Evolutionary conservation across 768 basidiomycete genomes (phyloP).

Genomic region (Leccinum boreale): DNA sequence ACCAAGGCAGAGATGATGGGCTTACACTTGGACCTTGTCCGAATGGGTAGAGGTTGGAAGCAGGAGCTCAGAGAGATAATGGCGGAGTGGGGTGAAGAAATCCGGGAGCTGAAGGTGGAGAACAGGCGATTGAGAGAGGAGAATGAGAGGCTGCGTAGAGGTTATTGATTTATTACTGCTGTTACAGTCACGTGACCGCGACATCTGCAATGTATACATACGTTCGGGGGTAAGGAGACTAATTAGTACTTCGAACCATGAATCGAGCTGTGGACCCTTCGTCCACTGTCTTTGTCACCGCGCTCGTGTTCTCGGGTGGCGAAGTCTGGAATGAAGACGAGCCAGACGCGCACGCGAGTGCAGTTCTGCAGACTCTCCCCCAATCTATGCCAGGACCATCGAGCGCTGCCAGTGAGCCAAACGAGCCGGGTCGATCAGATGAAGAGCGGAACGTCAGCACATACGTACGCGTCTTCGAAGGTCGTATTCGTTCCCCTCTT

Average conservation of each 20-base stretch:
- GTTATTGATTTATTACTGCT: conserved; percentile 23
- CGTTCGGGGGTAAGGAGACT: background rate
- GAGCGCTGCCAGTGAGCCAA: background rate
- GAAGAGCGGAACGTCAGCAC: conserved; percentile 15
- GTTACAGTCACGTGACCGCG: conserved; percentile 14
- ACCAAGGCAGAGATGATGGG: conserved; percentile 70
- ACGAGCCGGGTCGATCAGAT: conserved; percentile 1
- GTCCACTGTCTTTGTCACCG: conserved; percentile 15
- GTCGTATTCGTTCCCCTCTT: conserved; percentile 5
- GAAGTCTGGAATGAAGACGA: conserved; percentile 19
- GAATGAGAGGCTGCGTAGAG: conserved; percentile 55
- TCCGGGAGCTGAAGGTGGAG: conserved; percentile 43
- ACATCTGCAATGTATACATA: background rate
- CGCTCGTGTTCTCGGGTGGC: conserved; percentile 32
- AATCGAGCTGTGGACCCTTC: conserved; percentile 4
- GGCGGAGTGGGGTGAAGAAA: conserved; percentile 59
- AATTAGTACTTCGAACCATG: conserved; percentile 1
- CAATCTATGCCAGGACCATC: conserved; percentile 14
- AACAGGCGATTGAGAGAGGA: conserved; percentile 60
- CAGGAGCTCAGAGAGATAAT: conserved; percentile 58
- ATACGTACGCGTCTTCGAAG: conserved; percentile 32
- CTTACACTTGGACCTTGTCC: conserved; percentile 68
- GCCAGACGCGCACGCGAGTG: conserved; percentile 3
- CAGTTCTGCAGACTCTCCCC: conserved; percentile 6
- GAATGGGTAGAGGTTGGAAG: conserved; percentile 69